Evolutionary conservation across 2,329 filamentous ascomycete genomes (phyloP).

Genomic region (Phyllosticta paracitricarpa): DNA sequence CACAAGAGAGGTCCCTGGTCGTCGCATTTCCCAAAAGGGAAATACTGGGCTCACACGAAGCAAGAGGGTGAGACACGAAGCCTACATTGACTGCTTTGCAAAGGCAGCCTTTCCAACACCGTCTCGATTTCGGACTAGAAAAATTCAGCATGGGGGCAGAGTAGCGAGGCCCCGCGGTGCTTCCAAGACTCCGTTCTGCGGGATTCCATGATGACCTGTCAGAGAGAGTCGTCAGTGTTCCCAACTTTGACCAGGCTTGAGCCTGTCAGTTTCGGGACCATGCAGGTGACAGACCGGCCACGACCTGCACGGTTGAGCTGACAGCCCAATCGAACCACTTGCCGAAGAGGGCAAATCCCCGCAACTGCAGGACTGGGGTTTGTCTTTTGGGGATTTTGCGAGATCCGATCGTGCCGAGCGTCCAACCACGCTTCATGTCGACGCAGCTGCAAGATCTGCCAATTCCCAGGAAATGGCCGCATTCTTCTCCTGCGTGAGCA

Average conservation of each 20-base stretch:
- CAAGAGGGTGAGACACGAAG: background rate
- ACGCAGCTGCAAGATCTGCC: background rate
- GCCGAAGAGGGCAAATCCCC: background rate
- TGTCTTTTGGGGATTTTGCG: background rate
- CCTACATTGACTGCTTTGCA: background rate
- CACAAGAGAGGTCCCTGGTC: background rate
- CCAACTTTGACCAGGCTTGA: background rate
- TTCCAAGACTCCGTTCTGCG: background rate
- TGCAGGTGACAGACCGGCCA: background rate
- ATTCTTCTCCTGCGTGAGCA: background rate
- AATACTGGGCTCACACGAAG: background rate
- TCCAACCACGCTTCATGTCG: background rate
- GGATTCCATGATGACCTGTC: slow-evolving; percentile 1
- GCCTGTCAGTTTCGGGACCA: background rate
- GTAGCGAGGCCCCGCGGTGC: background rate
- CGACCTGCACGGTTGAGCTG: background rate
- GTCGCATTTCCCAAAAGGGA: background rate
- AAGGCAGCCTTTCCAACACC: background rate
- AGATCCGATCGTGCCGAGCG: background rate
- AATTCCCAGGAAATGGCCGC: background rate
- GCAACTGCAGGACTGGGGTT: background rate
- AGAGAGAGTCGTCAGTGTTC: slow-evolving; percentile 1
- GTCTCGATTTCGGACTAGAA: background rate
- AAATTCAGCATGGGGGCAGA: background rate
- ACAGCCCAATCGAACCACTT: background rate